phyloP scores from a whole-genome alignment of 2,329 filamentous ascomycete genomes.

The Cladosporium sp. region DNA sequence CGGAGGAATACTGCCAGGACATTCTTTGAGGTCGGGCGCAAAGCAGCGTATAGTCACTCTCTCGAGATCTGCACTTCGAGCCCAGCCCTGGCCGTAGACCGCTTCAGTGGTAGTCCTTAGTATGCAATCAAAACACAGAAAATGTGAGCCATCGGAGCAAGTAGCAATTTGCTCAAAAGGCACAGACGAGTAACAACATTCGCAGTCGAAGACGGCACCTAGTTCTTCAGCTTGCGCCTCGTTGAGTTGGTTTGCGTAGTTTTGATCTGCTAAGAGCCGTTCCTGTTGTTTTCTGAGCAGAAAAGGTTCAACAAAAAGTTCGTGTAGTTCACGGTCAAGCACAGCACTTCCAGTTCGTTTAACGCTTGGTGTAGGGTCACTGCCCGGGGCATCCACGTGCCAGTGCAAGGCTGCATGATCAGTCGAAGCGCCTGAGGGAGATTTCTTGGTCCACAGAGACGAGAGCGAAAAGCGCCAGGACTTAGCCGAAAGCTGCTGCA shows the following conservation, averaged over 20 bases:
- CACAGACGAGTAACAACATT: slow-evolving; percentile 67
- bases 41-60: slow-evolving; percentile 74
- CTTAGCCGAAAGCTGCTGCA: slow-evolving; percentile 62
- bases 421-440: slow-evolving; percentile 43
- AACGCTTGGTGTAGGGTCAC: slow-evolving; percentile 55
- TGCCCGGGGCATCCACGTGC: slow-evolving; percentile 45
- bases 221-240: slow-evolving; percentile 43
- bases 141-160: slow-evolving; percentile 63
- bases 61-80: slow-evolving; percentile 66
- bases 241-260: slow-evolving; percentile 41
- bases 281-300: slow-evolving; percentile 35
- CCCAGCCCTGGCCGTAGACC: slow-evolving; percentile 89
- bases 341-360: slow-evolving; percentile 58
- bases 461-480: slow-evolving; percentile 64
- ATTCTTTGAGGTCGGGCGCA: slow-evolving; percentile 62
- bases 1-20: slow-evolving; percentile 64
- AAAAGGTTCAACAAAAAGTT: slow-evolving; percentile 38
- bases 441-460: slow-evolving; percentile 62
- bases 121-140: slow-evolving; percentile 77
- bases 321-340: slow-evolving; percentile 45
- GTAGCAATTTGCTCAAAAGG: slow-evolving; percentile 68
- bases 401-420: slow-evolving; percentile 59
- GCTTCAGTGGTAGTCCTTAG: slow-evolving; percentile 77
- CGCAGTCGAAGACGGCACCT: slow-evolving; percentile 58
- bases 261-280: slow-evolving; percentile 34